A percentile compares a stretch with the other conserved stretches of the same genome.
Conservation (phyloP, 352 stramenopile genomes). For the Globisporangium viniferum region DNA sequence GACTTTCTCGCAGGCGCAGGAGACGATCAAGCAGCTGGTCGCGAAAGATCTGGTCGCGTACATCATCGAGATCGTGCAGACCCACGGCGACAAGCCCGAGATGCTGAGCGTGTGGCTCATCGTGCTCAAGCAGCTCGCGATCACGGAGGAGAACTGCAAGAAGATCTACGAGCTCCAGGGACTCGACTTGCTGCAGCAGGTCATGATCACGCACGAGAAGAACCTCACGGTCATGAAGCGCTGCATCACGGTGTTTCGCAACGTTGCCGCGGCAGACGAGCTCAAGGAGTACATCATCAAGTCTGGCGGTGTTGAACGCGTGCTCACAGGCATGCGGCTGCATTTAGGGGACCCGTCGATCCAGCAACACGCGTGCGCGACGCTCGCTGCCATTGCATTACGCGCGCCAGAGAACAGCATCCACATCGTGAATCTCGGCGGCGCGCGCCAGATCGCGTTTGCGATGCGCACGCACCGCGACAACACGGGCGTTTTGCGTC, state of each 20-base stretch:
- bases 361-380: conserved; percentile 71
- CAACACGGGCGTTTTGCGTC: conserved; percentile 51
- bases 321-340: conserved; percentile 53
- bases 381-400: conserved; percentile 65
- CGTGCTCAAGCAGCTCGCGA: conserved; percentile 74
- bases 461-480: conserved; percentile 51
- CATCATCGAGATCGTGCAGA: conserved; percentile 36
- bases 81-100: conserved; percentile 29
- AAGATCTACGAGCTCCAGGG: conserved; percentile 60
- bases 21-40: conserved; percentile 63
- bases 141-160: conserved; percentile 74
- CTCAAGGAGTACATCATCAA: conserved; percentile 64
- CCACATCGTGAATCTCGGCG: conserved; percentile 47
- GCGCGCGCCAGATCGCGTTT: conserved; percentile 37
- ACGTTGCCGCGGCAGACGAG: conserved; percentile 69
- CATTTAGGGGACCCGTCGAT: conserved; percentile 50
- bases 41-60: conserved; percentile 50
- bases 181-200: conserved; percentile 48
- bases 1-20: conserved; percentile 67
- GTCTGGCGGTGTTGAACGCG: conserved; percentile 44
- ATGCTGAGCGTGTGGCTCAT: conserved; percentile 57
- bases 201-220: conserved; percentile 53
- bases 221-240: conserved; percentile 52
- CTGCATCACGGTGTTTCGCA: conserved; percentile 67
- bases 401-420: conserved; percentile 65